These are phyloP conservation scores for Nectriaceae sp. DNA, from an alignment of 2,329 filamentous ascomycete genomes.

Conservation along the genomic window DNA sequence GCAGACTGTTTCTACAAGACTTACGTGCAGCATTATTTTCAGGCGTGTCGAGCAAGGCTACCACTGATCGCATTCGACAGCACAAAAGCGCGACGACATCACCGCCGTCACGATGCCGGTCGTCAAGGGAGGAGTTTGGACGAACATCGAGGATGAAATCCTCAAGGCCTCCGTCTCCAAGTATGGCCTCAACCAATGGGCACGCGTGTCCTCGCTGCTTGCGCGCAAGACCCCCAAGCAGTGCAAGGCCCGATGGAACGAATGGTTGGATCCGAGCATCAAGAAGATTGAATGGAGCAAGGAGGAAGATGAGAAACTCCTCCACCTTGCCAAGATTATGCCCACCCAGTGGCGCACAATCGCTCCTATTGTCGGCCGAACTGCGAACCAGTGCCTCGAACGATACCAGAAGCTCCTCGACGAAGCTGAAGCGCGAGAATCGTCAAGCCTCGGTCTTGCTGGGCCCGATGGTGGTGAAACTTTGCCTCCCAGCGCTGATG, in stretches of 20 bases:
- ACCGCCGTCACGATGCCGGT: conserved; percentile 59
- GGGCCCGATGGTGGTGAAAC: conserved; percentile 87
- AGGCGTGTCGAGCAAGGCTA: conserved; percentile 25
- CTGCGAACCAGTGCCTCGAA: conserved; percentile 95
- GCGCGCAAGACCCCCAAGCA: conserved; percentile 98
- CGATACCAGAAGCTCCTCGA: conserved; percentile 96
- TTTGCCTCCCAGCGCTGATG: conserved; percentile 85
- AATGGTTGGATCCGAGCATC: conserved; percentile 98
- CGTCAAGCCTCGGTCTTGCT: conserved; percentile 77
- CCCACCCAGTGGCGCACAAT: conserved; percentile 99
- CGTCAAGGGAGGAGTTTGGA: conserved; percentile 76
- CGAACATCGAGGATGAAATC: conserved; percentile 88
- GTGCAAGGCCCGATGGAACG: conserved; percentile 97
- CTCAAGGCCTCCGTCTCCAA: conserved; percentile 94
- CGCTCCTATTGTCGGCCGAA: conserved; percentile 92
- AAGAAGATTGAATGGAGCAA: conserved; percentile 99
- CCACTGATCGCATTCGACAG: conserved; percentile 16
- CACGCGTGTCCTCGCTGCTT: conserved; percentile 93
- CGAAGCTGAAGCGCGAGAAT: conserved; percentile 89
- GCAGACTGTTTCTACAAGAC: too few relatives aligned
- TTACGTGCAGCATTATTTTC: conserved; percentile 24
- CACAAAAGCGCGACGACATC: conserved; percentile 14
- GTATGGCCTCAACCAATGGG: conserved; percentile 97
- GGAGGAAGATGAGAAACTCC: conserved; percentile 95
- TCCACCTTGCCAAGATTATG: conserved; percentile 97